Evolutionary conservation across 495 filamentous ascomycete species (phyloP), one percentile per base, ranked within the genome.

Genomic region (Daldinia childiae): DNA sequence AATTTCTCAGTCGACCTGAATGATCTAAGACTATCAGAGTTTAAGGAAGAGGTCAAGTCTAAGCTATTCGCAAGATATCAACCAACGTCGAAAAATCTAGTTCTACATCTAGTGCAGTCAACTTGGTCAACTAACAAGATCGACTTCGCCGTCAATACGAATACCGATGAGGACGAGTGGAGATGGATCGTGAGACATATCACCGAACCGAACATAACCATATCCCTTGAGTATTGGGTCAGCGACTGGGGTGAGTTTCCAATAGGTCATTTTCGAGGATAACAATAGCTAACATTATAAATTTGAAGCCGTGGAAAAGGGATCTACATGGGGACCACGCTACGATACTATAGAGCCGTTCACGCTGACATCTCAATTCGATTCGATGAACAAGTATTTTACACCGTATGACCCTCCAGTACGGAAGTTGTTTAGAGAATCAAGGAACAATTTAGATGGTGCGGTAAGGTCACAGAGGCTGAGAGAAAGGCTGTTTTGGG

Each of bases 131-230:
- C n/a, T 11, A 71, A 68, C 32, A 50, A 14, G 30, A 29, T 41
- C 2, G 65, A 76, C 7, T 66, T 76, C 30, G 63, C 30, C 6
- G 64, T 77, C 4, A 52, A 15, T 11, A 9, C 5, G 6, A 34
- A 76, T 8, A 77, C 71, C n/a, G 58, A 58, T 15, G 68, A 74
- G 41, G 19, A 64, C 2, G 73, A 58, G 17, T 77, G 76, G 76
- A 36, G 51, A 45, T 70, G 68, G 71, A 76, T 77, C 24, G 36
- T 41, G 7, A 69, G 73, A 41, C 66, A 63, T 17, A 66, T 77
- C 19, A 68, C 71, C 1, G 73, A 76, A 15, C 68, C 68, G 2
- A 60, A 76, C 1, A 55, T 77, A 15, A 39, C 29, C 1, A 48
- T 77, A 12, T 55, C 65, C 0, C 21, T 74, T 32, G 62, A 68